A percentile compares a stretch with the other conserved stretches of the same genome.
phyloP scores from a whole-genome alignment of 495 filamentous ascomycete species.

The Podospora pseudopauciseta region DNA sequence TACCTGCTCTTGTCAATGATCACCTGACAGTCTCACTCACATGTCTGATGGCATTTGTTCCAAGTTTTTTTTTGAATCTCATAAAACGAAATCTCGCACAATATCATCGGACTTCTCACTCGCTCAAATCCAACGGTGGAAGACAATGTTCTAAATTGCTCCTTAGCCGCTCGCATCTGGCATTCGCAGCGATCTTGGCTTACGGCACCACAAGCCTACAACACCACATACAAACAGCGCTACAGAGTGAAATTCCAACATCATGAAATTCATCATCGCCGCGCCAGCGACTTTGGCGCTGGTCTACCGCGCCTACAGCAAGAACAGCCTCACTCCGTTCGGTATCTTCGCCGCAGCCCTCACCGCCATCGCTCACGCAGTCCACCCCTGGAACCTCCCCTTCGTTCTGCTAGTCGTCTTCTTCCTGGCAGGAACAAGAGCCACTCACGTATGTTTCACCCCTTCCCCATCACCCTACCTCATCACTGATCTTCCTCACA shows the following conservation, averaged over 20 bases:
- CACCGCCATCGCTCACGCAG: constrained; percentile 74
- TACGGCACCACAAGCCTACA: background rate
- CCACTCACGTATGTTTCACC: constrained; percentile 62
- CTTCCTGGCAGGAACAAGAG: constrained; percentile 78
- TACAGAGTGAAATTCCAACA: background rate
- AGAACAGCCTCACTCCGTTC: constrained; percentile 70
- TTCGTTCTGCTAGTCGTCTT: constrained; percentile 80
- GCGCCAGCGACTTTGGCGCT: constrained; percentile 60
- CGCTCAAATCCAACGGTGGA: background rate
- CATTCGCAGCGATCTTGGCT: background rate
- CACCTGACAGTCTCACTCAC: background rate
- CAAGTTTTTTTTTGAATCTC: background rate
- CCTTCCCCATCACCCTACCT: background rate
- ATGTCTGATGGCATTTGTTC: background rate
- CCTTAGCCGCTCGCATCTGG: background rate
- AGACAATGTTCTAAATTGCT: background rate
- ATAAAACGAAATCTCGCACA: background rate
- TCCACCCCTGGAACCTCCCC: constrained; percentile 88
- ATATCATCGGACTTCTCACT: background rate
- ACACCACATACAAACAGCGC: background rate
- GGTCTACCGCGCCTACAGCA: constrained; percentile 64
- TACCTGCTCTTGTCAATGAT: background rate
- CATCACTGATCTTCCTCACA: constrained; percentile 27
- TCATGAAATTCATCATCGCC: constrained; percentile 70
- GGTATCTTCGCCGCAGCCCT: constrained; percentile 64